phyloP scores from a whole-genome alignment of 78 protist species.

The Isochrysis galbana region DNA sequence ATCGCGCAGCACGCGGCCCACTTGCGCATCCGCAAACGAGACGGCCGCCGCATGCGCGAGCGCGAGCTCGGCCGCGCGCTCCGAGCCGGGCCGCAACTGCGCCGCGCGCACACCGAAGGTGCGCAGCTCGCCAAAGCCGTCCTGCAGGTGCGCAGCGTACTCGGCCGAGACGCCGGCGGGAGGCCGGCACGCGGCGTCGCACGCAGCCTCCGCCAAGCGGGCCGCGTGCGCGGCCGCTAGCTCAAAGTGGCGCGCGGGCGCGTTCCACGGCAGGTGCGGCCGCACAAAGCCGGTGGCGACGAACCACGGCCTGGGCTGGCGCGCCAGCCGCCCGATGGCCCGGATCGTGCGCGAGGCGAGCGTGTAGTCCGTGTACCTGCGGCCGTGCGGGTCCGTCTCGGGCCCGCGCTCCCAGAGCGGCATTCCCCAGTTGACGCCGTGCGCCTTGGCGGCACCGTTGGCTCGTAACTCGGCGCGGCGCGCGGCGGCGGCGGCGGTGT shows the following conservation, averaged over 20 bases:
- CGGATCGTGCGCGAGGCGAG: background rate
- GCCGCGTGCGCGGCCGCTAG: background rate
- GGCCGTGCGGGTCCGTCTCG: background rate
- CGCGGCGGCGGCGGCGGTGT: background rate
- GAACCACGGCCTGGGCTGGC: background rate
- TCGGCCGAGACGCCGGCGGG: background rate
- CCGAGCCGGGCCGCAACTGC: background rate
- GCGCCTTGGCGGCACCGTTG: no score
- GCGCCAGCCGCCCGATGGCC: background rate
- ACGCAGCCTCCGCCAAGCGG: no score
- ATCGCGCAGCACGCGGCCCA: background rate
- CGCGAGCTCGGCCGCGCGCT: background rate
- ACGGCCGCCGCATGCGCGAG: background rate
- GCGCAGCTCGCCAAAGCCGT: background rate
- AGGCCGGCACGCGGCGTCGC: background rate
- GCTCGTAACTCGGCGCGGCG: background rate
- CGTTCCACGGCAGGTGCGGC: background rate
- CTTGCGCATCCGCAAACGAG: background rate
- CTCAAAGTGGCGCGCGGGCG: background rate
- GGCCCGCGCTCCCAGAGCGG: background rate
- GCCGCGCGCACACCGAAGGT: no score
- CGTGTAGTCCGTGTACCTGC: background rate
- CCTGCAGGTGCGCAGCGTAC: background rate
- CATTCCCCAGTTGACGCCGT: no score
- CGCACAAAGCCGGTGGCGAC: slow-evolving; percentile 12